Percentiles rank a stretch among this genome's conserved stretches.
phyloP scores from a whole-genome alignment of 176 grass and related monocot species.

The Avena eriantha region DNA sequence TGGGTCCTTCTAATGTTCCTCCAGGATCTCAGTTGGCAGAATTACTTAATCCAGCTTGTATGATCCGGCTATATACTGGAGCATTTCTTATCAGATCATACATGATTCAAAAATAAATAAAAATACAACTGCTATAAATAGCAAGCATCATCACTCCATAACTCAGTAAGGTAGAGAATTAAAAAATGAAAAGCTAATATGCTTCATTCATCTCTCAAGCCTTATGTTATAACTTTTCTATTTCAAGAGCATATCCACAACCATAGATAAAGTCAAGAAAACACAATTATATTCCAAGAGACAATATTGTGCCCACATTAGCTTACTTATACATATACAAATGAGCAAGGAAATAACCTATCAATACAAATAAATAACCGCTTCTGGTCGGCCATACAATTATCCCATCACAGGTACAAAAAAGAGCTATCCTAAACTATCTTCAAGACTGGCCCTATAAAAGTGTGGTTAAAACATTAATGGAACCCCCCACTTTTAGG shows the following conservation, averaged over 20 bases:
- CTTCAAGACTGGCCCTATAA: no score
- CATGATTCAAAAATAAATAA: neutral
- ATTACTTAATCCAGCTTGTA: neutral
- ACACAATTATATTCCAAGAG: neutral
- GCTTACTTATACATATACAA: neutral
- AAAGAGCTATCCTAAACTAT: no score
- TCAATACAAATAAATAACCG: neutral
- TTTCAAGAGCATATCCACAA: neutral
- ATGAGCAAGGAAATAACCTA: neutral
- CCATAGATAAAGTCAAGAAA: neutral
- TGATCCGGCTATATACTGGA: neutral
- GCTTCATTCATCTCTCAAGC: neutral
- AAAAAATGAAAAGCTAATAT: neutral
- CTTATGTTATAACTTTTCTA: neutral
- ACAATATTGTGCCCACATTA: neutral
- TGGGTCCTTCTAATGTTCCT: neutral
- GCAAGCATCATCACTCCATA: neutral
- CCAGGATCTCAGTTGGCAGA: neutral
- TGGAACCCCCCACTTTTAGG: no score
- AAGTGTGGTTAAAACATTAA: no score
- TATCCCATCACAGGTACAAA: neutral
- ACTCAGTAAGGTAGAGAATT: neutral
- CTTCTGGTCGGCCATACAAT: neutral
- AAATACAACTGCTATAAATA: neutral
- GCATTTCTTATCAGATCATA: neutral